Evolutionary conservation across 805 yeast genomes (phyloP), one percentile per base, ranked within the genome.

Genomic region (Alloascoidea africana): DNA sequence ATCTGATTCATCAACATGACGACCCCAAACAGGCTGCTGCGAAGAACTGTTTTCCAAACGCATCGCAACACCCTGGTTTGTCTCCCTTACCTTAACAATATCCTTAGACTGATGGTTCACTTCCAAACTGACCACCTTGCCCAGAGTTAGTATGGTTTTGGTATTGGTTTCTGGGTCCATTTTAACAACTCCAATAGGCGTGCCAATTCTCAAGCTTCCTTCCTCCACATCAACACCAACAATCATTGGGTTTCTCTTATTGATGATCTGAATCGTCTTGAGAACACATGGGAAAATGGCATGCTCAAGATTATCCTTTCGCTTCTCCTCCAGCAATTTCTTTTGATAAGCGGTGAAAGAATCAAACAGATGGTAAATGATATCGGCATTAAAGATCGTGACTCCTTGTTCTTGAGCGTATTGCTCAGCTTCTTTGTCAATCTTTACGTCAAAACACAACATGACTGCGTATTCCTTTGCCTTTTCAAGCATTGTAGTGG

Each of bases 181-280:
- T 58, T 85, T 86, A 35, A 91, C 96, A 17, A 89, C 86, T 65
- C 94, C 80, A 42, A 91, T 84, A 44, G 99, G 98, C 4, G 98
- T 87, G 41, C 98, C 98, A 33, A 82, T 59, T 44, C 87, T 74
- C 33, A 91, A 70, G 35, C 80, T 66, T 52, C 99, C 99, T 55
- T 91, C 97, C 34, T 73, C 59, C 42, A 91, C 94, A 56, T 91
- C 99, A 41, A 91, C 97, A 75, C 99, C 99, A 54, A 91, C 83
- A 54, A 91, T 87, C 97, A 91, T 91, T 44, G 99, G 99, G 59
- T 87, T 85, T 63, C 98, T 83, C 66, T 89, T 89, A 76, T 91
- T 91, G 59, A 91, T 91, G 55, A 91, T 84, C 66, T 91, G 97
- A 47, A 91, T 60, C 14, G 96, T 91, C 62, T 84, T 83, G 63